Conservation (phyloP, 2,329 filamentous ascomycete genomes). For the Xylaria sp. region DNA sequence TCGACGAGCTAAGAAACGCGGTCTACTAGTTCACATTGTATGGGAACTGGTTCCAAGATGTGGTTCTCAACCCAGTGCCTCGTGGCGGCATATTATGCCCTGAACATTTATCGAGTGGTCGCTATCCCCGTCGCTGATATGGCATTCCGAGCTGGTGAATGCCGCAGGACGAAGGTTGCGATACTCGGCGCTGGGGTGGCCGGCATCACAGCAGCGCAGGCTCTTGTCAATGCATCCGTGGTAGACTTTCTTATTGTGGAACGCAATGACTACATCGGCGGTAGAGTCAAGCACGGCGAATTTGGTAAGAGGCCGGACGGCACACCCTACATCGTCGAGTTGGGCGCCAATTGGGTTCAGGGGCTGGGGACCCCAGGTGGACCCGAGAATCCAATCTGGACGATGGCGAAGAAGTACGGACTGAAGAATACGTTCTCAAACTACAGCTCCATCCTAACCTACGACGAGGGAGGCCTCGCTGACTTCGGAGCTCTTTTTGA, state of each 20-base stretch:
- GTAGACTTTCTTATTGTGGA: constrained; percentile 73
- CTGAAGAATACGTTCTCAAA: constrained; percentile 67
- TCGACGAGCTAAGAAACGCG: not conserved
- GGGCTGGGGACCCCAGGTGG: constrained; percentile 46
- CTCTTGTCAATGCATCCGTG: constrained; percentile 68
- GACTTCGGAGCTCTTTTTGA: constrained; percentile 63
- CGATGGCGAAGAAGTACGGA: constrained; percentile 67
- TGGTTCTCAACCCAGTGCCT: constrained; percentile 10
- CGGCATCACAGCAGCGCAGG: constrained; percentile 72
- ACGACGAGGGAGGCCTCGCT: constrained; percentile 64
- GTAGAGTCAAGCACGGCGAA: constrained; percentile 65
- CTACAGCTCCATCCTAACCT: constrained; percentile 67
- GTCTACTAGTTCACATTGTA: not conserved
- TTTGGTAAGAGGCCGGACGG: constrained; percentile 65
- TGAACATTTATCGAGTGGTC: constrained; percentile 9
- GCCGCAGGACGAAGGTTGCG: constrained; percentile 53
- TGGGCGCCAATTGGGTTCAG: constrained; percentile 73
- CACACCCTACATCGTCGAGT: constrained; percentile 66
- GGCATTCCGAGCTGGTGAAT: constrained; percentile 21
- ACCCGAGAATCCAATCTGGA: constrained; percentile 71
- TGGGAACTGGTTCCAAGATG: constrained; percentile 17
- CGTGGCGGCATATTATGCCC: constrained; percentile 24
- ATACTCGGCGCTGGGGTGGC: constrained; percentile 68
- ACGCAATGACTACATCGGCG: constrained; percentile 70
- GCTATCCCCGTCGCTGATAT: constrained; percentile 24